Base-by-base conservation (phyloP, 2,329 filamentous ascomycete species). In the Endoconidiophora polonica region DNA sequence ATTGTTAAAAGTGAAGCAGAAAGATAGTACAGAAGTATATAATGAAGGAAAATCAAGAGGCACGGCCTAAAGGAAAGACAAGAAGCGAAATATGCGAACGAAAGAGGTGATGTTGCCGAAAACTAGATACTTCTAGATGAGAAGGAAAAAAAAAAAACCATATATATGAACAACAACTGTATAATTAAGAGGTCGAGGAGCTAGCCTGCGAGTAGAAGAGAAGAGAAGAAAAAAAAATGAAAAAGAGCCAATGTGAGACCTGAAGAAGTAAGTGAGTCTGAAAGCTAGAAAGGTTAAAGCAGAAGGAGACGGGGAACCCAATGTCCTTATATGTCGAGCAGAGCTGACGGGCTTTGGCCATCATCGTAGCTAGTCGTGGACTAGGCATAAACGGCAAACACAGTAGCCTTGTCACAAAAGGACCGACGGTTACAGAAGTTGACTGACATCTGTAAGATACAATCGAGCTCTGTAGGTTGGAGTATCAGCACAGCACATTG, bases 101-200 rank as follows among this genome's bases (percentile, higher is more conserved):
- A n/a, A 42, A 16, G 40, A 33, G 38, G n/a, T 16, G 24, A 12
- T 49, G 46, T 22, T 12, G 24, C 5, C 24, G 24, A 29, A 29
- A 9, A 2, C 2, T 5, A 29, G 38, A 36, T 36, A 26, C 18
- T 16, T 38, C 26, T 43, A 43, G 22, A 10, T 6, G 16, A 16
- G 24, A 44, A 22, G 44, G 23, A 40, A 23, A 18, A 39, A 36
- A 26, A n/a, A 24, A 44, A 44, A 44, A 44, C 2, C 23, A 16
- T 1, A 24, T 24, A 26, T 48, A 64, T 62, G 20, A 63, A 63
- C 38, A 57, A 62, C 24, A 59, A 56, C 5, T 67, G 68, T 1
- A 50, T 68, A 29, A 44, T 44, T 37, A 54, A 59, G 14, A 67
- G 45, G 60, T 64, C 0, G 54, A 65, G 46, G 57, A 55, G 0